Evolutionary conservation across 352 stramenopile genomes (phyloP), one percentile per base, ranked within the genome.

Genomic region (Globisporangium uncinulatum): DNA sequence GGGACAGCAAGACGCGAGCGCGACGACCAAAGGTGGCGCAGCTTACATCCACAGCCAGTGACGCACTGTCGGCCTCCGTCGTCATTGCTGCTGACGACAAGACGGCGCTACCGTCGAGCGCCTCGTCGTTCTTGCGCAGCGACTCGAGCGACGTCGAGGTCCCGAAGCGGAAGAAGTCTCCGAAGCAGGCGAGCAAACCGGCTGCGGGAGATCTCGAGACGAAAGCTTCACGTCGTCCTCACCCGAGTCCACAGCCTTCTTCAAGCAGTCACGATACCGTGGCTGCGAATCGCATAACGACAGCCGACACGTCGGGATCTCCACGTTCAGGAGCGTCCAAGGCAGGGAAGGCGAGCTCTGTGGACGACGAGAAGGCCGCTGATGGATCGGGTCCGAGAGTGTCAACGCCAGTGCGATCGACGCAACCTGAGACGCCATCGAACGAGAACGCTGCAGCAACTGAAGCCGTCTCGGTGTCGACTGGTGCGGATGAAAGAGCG

Each of bases 111-210:
- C 43, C 21, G 19, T 48, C 14, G 4, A 58, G 39, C 17, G 54
- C 43, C 14, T 31, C 51, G 1, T 31, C 51, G 1, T 31, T 53
- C 19, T 51, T 54, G n/a, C 51, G 37, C 42, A 43, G 34, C 11
- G 52, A 65, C 13, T 54, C 59, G 46, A 65, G 52, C 14, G 59
- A 65, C 21, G 10, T 46, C 29, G 59, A 65, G 14, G 37, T 51
- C 34, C 29, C 59, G 36, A 65, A 46, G 52, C 14, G 37, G 37
- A 65, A 65, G 46, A 54, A 20, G 42, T 56, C 59, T 15, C 44
- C 52, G 6, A 65, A 58, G 54, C 60, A 59, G n/a, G 10, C 17
- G 39, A 63, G 20, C 32, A 61, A 61, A 14, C 15, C 24, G 32
- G 37, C 17, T 19, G 32, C 20, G 17, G 41, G 5, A 39, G 57